Conservation (phyloP, 192 early-diverging fungal species). For the Entomortierella chlamydospora region DNA sequence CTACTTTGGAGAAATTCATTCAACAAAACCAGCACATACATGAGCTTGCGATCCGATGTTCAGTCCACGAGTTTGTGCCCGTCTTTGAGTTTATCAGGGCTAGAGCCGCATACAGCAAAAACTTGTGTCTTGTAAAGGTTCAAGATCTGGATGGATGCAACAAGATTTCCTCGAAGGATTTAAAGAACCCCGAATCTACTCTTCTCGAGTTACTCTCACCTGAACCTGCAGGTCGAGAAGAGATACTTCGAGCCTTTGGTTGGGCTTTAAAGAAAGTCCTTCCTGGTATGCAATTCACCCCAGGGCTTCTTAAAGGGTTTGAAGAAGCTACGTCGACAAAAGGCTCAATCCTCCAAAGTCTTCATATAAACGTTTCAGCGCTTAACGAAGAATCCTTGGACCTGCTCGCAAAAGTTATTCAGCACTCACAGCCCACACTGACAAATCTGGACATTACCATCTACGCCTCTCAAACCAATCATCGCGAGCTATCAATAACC, state of each 20-base stretch:
- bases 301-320: slow-evolving; percentile 1
- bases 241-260: slow-evolving; percentile 11
- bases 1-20: slow-evolving; percentile 3
- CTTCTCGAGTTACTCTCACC: neutral
- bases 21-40: slow-evolving; percentile 3
- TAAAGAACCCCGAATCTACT: slow-evolving; percentile 1
- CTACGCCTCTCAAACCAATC: neutral
- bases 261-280: slow-evolving; percentile 24
- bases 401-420: slow-evolving; percentile 1
- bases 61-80: neutral
- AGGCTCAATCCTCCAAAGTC: slow-evolving; percentile 1
- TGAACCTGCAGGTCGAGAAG: slow-evolving; percentile 15
- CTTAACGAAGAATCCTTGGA: slow-evolving; percentile 6
- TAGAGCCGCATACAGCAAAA: neutral
- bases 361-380: slow-evolving; percentile 18
- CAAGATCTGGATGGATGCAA: slow-evolving; percentile 17
- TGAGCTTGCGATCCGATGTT: slow-evolving; percentile 19
- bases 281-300: slow-evolving; percentile 5
- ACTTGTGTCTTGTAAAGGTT: neutral
- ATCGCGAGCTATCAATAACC: neutral
- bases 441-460: slow-evolving; percentile 4
- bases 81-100: slow-evolving; percentile 7
- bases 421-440: slow-evolving; percentile 5
- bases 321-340: neutral
- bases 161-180: neutral